These are phyloP conservation scores for Juglanconis oblonga DNA, from an alignment of 2,329 filamentous ascomycete species.

Conservation along the genomic window DNA sequence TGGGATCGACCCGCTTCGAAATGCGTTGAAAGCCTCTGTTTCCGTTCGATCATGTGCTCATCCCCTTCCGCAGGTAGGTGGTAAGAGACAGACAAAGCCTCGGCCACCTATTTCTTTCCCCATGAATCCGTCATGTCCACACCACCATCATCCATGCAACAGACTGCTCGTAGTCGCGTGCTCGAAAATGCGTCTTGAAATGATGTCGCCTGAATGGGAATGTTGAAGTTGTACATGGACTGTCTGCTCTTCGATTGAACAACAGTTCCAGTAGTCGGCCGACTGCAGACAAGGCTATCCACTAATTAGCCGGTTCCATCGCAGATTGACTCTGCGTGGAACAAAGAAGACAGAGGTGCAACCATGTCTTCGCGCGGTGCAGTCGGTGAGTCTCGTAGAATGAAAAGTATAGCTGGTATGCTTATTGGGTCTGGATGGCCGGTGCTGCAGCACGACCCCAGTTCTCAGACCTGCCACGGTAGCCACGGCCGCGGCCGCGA, in stretches of 20 bases:
- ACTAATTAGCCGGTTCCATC: conserved; percentile 3
- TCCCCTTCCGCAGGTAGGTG: not conserved
- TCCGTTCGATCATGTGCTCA: not conserved
- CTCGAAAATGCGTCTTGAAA: conserved; percentile 4
- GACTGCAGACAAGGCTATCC: conserved; percentile 6
- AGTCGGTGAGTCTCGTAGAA: not conserved
- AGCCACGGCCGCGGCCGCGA: conserved; percentile 35
- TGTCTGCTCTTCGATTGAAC: conserved; percentile 2
- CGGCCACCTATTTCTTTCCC: not conserved
- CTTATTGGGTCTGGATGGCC: conserved; percentile 24
- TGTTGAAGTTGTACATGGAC: conserved; percentile 16
- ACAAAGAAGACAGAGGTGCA: not conserved
- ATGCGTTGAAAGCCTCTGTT: not conserved
- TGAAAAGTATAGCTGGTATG: not conserved
- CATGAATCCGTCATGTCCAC: conserved; percentile 6
- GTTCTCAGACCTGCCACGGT: conserved; percentile 38
- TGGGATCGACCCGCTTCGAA: not conserved
- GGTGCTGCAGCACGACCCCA: conserved; percentile 35
- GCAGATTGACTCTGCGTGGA: conserved; percentile 6
- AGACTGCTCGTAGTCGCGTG: conserved; percentile 1
- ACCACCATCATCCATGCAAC: not conserved
- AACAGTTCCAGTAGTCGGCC: conserved; percentile 1
- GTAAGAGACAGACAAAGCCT: not conserved
- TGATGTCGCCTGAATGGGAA: conserved; percentile 3
- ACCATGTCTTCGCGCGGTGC: not conserved